phyloP scores from a whole-genome alignment of 2,329 filamentous ascomycete species.

The Emmonsiellopsis sp. region DNA sequence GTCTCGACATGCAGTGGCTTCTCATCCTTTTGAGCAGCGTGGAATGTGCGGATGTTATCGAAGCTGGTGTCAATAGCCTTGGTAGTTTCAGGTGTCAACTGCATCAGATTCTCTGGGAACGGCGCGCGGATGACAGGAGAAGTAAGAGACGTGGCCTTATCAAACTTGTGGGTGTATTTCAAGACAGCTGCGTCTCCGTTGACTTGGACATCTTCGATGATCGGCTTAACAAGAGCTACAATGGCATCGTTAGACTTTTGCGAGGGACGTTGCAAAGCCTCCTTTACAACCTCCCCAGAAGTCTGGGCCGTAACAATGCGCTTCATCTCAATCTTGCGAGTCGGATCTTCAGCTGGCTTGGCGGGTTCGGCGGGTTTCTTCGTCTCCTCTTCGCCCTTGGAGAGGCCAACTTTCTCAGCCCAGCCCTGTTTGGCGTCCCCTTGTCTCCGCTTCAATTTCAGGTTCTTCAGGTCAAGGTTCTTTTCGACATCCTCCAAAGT shows the following conservation, averaged over 20 bases:
- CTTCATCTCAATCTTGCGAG: slow-evolving; percentile 68
- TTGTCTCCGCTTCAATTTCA: slow-evolving; percentile 87
- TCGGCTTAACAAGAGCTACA: slow-evolving; percentile 80
- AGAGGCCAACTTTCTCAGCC: slow-evolving; percentile 70
- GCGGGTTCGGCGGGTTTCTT: slow-evolving; percentile 27
- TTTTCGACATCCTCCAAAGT: slow-evolving; percentile 81
- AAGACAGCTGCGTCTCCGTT: slow-evolving; percentile 82
- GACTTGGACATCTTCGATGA: slow-evolving; percentile 76
- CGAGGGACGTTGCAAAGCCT: slow-evolving; percentile 76
- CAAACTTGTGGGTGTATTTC: slow-evolving; percentile 94
- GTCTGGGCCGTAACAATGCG: slow-evolving; percentile 62
- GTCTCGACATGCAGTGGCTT: slow-evolving; percentile 82
- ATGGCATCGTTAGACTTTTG: slow-evolving; percentile 94
- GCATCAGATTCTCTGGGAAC: slow-evolving; percentile 78
- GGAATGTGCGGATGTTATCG: slow-evolving; percentile 91
- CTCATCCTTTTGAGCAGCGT: slow-evolving; percentile 79
- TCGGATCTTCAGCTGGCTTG: slow-evolving; percentile 43
- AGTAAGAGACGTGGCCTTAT: slow-evolving; percentile 84
- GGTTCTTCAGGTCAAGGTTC: slow-evolving; percentile 85
- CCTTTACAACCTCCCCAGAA: slow-evolving; percentile 55
- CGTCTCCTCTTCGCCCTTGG: slow-evolving; percentile 9
- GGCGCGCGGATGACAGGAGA: slow-evolving; percentile 85
- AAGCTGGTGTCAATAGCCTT: slow-evolving; percentile 90
- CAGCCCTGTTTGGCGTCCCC: slow-evolving; percentile 93
- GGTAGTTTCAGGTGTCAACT: slow-evolving; percentile 71